Conservation (phyloP, 1,139 yeast species). For the Ashbya aceris region DNA sequence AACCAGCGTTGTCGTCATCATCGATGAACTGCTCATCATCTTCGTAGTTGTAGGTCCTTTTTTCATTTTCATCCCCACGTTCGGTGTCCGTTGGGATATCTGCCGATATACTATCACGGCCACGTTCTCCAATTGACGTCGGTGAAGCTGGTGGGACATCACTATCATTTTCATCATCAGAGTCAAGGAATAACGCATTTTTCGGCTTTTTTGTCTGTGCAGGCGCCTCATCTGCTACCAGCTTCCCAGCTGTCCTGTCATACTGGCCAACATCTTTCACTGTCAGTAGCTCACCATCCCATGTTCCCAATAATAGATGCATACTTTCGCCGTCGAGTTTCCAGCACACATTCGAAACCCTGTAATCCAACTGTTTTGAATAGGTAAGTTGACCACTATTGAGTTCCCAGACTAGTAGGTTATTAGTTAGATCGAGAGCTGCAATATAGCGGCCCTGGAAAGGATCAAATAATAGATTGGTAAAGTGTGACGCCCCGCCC, state of each 20-base stretch:
- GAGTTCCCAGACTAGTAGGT: constrained; percentile 50
- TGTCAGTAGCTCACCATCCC: constrained; percentile 41
- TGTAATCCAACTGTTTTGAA: constrained; percentile 21
- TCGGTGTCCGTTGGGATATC: background rate
- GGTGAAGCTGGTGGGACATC: constrained; percentile 2
- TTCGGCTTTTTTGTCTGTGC: background rate
- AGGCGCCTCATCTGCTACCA: background rate
- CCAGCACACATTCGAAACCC: constrained; percentile 31
- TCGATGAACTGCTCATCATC: constrained; percentile 41
- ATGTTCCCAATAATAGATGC: constrained; percentile 40
- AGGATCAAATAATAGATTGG: constrained; percentile 52
- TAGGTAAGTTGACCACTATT: constrained; percentile 27
- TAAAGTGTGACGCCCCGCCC: constrained; percentile 30
- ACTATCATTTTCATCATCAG: constrained; percentile 20
- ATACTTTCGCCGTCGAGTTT: constrained; percentile 16
- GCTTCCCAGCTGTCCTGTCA: background rate
- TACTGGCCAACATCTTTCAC: constrained; percentile 30
- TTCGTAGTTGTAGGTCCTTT: constrained; percentile 25
- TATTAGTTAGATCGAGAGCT: constrained; percentile 37
- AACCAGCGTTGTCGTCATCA: constrained; percentile 50
- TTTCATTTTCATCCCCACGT: constrained; percentile 2
- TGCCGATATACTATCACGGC: constrained; percentile 7
- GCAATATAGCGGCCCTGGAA: constrained; percentile 48
- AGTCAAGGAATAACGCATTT: constrained; percentile 1
- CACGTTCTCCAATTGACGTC: background rate